Base-by-base conservation (phyloP, 2,329 filamentous ascomycete genomes). In the Didymella arachidicola region DNA sequence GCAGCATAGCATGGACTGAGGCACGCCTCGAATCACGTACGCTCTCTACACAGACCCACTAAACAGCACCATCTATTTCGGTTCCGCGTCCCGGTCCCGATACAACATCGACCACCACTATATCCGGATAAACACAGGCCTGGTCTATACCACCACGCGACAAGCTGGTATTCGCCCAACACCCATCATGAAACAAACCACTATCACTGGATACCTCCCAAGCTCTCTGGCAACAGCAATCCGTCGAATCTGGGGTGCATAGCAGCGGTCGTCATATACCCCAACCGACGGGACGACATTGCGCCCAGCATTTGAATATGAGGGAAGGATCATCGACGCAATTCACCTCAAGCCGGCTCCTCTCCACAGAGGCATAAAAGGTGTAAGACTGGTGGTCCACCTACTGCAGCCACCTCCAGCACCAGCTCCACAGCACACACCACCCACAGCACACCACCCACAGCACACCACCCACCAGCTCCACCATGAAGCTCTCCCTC, bases 401-500 rank as follows among this genome's bases (percentile, higher is more conserved):
- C 10, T 41, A 2, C 19, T 14, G 25, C 22, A 7, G 10, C 11
- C 11, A 14, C 4, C 42, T 29, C 36, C 36, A 22, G 43, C 27
- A 30, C n/a, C 27, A 30, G n/a, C n/a, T 46, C 7, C 25, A 29
- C 26, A 3, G 6, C 8, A 43, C 10, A 4, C 14, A 7, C 12
- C 6, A 7, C 5, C 14, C 29, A 6, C 27, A 38, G 30, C 22
- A 16, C 8, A 32, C 12, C 30, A 30, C 7, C 22, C 3, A 22
- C 22, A 22, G 22, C 22, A 22, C 22, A 22, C 22, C 2, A 22
- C 22, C 22, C 22, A 22, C 22, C 22, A 36, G 10, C 42, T 16
- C 18, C 66, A 66, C 11, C 29, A 76, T 76, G 73, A 76, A 67
- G 67, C 61, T 73, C 63, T 49, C 71, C 65, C 53, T 66, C 25